Conservation (phyloP, 768 basidiomycete species). For the Lactarius evosmus region DNA sequence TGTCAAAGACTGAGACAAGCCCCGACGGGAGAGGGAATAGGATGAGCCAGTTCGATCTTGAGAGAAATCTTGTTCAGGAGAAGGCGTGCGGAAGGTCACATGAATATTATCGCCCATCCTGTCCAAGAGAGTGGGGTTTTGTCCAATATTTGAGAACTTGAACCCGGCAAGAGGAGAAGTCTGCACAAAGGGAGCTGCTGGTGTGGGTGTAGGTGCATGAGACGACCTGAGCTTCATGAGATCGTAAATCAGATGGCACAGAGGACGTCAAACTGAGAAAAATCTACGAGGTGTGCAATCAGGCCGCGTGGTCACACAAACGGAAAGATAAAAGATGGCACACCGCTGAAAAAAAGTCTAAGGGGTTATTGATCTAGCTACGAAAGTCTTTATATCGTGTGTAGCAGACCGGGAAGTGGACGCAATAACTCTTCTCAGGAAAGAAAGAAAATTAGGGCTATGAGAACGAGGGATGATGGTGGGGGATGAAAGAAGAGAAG, state of each 20-base stretch:
- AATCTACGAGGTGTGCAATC: not conserved
- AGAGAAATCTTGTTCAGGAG: not conserved
- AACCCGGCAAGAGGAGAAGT: constrained; percentile 3
- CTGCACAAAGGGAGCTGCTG: not conserved
- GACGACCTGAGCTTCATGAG: not conserved
- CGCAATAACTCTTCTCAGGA: no score
- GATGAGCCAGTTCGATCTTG: not conserved
- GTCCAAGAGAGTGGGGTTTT: constrained; percentile 12
- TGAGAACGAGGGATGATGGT: not conserved
- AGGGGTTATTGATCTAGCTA: not conserved
- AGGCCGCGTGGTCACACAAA: not conserved
- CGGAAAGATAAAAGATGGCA: not conserved
- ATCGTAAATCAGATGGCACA: not conserved
- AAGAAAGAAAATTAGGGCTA: not conserved
- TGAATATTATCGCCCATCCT: constrained; percentile 8
- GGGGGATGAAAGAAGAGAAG: not conserved
- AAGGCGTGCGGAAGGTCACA: not conserved
- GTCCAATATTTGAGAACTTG: constrained; percentile 17
- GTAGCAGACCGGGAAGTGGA: not conserved
- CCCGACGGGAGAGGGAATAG: not conserved
- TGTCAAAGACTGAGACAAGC: not conserved
- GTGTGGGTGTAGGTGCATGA: not conserved
- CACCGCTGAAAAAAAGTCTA: not conserved
- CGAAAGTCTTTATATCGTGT: not conserved
- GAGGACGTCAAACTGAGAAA: not conserved